These are phyloP conservation scores for Colletotrichum gloeosporioides DNA, from an alignment of 2,329 filamentous ascomycete species.

Conservation along the genomic window DNA sequence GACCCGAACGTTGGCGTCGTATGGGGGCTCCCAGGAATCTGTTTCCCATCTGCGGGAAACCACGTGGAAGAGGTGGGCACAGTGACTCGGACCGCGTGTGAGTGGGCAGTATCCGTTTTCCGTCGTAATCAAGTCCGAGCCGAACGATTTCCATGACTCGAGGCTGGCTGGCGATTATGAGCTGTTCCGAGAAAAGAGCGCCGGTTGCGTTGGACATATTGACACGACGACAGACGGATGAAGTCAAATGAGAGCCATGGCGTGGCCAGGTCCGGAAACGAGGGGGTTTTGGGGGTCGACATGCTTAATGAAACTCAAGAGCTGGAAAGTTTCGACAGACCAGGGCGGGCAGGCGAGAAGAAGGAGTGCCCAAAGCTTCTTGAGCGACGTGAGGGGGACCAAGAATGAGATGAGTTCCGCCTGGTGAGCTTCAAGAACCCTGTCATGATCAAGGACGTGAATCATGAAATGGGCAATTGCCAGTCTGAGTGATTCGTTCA, in stretches of 20 bases:
- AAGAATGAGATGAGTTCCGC: background rate
- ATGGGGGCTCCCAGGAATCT: background rate
- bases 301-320: background rate
- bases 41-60: conserved; percentile 4
- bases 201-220: background rate
- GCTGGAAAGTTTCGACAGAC: background rate
- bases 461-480: background rate
- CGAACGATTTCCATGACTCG: background rate
- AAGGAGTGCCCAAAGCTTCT: background rate
- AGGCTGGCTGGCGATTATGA: background rate
- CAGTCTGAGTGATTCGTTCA: background rate
- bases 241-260: background rate
- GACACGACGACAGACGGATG: background rate
- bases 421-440: background rate
- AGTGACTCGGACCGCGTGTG: background rate
- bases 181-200: background rate
- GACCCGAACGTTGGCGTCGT: background rate
- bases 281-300: background rate
- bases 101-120: background rate
- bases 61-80: conserved; percentile 15
- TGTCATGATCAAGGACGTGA: background rate
- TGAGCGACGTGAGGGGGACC: background rate
- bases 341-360: background rate
- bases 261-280: background rate
- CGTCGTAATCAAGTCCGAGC: background rate